Evolutionary conservation across 208 protist species (phyloP).

Genomic region (Wallacemonas sp.): DNA sequence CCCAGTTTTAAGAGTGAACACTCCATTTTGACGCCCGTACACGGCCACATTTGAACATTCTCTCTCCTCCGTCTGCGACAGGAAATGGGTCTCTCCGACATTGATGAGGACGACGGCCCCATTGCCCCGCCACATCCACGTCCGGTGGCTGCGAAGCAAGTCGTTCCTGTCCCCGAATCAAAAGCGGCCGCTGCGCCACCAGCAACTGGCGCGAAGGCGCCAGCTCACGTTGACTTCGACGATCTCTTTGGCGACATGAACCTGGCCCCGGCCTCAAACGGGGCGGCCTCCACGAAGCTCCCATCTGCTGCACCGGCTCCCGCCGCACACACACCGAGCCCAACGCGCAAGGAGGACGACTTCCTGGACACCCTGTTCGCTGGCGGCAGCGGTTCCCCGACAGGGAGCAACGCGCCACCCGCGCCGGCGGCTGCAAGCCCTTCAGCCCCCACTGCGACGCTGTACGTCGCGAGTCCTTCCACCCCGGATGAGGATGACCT

Average conservation of each 20-base stretch:
- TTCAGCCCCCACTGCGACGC: conserved; percentile 2
- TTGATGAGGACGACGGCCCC: conserved; percentile 64
- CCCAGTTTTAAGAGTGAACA: background rate
- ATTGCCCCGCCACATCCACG: conserved; percentile 10
- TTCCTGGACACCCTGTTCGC: conserved; percentile 43
- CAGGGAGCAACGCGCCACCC: background rate
- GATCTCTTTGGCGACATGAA: conserved; percentile 63
- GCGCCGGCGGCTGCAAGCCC: background rate
- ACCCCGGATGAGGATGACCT: conserved; percentile 35
- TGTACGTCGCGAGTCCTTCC: conserved; percentile 27
- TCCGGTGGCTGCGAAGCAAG: conserved; percentile 8
- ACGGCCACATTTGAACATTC: no score
- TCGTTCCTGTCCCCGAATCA: background rate
- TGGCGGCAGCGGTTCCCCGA: background rate
- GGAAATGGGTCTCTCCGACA: conserved; percentile 78
- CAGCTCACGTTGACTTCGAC: conserved; percentile 37
- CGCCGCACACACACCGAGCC: background rate
- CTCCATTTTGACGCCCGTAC: no score
- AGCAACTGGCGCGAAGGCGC: background rate
- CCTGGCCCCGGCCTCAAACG: conserved; percentile 15
- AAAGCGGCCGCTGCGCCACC: background rate
- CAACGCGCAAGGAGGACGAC: conserved; percentile 1
- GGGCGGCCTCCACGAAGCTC: conserved; percentile 1
- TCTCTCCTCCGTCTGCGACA: no score
- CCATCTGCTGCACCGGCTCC: background rate